Base-by-base conservation (phyloP, 2,329 filamentous ascomycete genomes). In the Ambrosiella cleistominuta region DNA sequence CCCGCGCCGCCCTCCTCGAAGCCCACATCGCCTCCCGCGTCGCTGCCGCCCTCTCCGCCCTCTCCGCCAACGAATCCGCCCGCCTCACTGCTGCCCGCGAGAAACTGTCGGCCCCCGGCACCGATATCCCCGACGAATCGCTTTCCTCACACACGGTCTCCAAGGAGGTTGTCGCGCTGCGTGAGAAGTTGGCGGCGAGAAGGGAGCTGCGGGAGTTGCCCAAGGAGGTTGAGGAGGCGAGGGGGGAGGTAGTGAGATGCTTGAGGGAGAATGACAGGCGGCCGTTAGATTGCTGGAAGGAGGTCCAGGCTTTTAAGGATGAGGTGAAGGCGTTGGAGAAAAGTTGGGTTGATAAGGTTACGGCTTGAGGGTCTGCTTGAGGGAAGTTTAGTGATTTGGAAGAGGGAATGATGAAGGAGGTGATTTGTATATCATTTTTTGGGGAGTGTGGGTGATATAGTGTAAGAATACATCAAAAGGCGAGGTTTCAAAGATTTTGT, bases 271-370 rank as follows among this genome's bases (percentile, higher is more conserved):
- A 96, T 70, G 90, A 96, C 71, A 78, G 88, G 63, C 79, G 88
- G 69, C 90, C 91, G 68, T 74, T 96, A 68, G 87, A 96, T 74
- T 97, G 91, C 78, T 96, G 87, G 86, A 79, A 83, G 71, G 89
- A 96, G 78, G 88, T 96, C 27, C 85, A 94, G 73, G 76, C 75
- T 17, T 97, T 97, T 71, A 95, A 90, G 80, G 78, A 79, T 65
- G 88, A 95, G 76, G 90, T 97, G 55, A 81, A 86, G 64, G 82
- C 81, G 73, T 70, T 96, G 71, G 91, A 96, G 79, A 84, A 81
- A 71, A 77, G 76, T 35, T 97, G 94, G 81, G 88, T 96, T 40
- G 85, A 94, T 67, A 88, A 83, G 73, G 82, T 94, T 58, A 78
- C 50, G 36, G 59, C 59, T 49, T 60, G 36, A 42, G 17, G 17